Base-by-base conservation (phyloP, 208 protist species). In the Porcisia hertigi region DNA sequence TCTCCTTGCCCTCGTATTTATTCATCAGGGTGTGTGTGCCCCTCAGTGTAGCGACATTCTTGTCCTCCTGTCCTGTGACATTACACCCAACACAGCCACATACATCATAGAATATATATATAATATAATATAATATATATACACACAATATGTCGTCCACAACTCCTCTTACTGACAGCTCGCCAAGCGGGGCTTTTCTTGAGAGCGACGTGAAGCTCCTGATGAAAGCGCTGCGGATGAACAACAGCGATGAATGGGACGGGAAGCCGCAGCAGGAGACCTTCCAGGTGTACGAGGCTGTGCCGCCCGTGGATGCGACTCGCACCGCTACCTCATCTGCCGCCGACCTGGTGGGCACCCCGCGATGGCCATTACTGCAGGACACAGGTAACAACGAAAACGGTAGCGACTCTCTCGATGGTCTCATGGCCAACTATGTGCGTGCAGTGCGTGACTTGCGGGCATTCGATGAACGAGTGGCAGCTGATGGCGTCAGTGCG, bases 351-450 rank as follows among this genome's bases (percentile, higher is more conserved):
- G 25, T 7, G n/a, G 20, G 49, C 36, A 34, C 57, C 11, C 8
- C 57, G 39, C 39, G 41, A 30, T 36, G 20, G 0, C n/a, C 23
- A 52, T 18, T 36, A n/a, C 39, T 25, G 63, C 36, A 52, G 0
- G 41, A 63, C 23, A 8, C 36, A 41, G 63, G 63, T 30, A 11
- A 18, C 16, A 36, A 45, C 53, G 49, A 58, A 47, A 36, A 53
- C 54, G 25, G 34, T 30, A 36, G 25, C 9, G 16, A 53, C 43
- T 65, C 64, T 49, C 65, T 92, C 30, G 82, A 89, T 52, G 71
- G 43, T 3, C 84, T 90, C 16, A 88, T 92, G 84, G 1, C 16
- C 8, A 63, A 76, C 62, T 92, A 90, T 76, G 59, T 90, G 12
- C 20, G n/a, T 8, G 70, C 76, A 5, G 63, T 92, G 6, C 69